Conservation (phyloP, 352 stramenopile genomes). For the Globisporangium splendens region DNA sequence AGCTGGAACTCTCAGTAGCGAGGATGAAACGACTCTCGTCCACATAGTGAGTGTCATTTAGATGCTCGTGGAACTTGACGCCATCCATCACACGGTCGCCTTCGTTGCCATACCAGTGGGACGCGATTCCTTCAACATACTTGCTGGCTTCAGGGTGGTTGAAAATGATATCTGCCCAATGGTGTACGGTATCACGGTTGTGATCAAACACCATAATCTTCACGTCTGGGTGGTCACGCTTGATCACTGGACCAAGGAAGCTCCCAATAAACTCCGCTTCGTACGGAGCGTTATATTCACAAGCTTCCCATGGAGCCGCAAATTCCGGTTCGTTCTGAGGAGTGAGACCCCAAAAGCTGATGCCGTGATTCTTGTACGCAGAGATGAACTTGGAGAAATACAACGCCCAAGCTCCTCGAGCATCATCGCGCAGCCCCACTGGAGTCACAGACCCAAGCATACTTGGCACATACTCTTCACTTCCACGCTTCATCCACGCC, state of each 20-base stretch:
- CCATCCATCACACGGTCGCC: constrained; percentile 74
- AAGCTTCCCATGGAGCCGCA: constrained; percentile 70
- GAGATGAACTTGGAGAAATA: constrained; percentile 93
- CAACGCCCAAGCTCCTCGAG: constrained; percentile 72
- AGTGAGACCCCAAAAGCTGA: constrained; percentile 87
- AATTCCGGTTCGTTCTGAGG: constrained; percentile 91
- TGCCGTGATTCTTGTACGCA: constrained; percentile 83
- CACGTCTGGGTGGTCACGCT: constrained; percentile 82
- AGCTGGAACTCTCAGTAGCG: constrained; percentile 76
- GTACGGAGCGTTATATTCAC: constrained; percentile 43
- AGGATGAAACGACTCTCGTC: constrained; percentile 62
- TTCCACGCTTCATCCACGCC: constrained; percentile 55
- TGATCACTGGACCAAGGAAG: constrained; percentile 80
- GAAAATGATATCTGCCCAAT: constrained; percentile 77
- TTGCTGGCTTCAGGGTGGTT: constrained; percentile 49
- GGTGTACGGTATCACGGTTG: constrained; percentile 72
- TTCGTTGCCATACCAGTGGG: constrained; percentile 85
- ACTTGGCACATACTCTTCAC: constrained; percentile 46
- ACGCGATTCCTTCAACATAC: constrained; percentile 89
- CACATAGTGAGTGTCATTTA: constrained; percentile 75
- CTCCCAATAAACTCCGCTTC: constrained; percentile 80
- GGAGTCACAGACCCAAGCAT: constrained; percentile 59
- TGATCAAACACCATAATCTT: constrained; percentile 92
- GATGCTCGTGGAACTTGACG: constrained; percentile 60
- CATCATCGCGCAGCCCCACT: constrained; percentile 43